Conservation (phyloP, 176 grass and related monocot genomes). For the Hyparrhenia diplandra region DNA sequence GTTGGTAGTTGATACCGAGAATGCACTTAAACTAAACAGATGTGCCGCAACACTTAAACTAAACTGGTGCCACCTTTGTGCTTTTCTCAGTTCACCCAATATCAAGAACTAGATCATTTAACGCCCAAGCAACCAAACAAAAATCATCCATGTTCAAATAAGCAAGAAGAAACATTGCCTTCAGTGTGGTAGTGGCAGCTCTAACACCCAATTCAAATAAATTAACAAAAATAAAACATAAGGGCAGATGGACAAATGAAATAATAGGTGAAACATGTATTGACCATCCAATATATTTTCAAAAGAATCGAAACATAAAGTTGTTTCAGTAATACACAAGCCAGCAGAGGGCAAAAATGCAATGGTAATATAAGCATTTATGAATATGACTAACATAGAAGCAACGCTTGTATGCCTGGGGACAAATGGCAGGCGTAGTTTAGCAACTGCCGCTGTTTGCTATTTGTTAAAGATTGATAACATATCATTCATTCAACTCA, state of each 20-base stretch:
- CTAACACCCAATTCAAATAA: conserved; percentile 2
- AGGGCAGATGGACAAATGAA: background rate
- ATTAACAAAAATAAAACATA: background rate
- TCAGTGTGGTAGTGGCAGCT: background rate
- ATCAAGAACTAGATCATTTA: background rate
- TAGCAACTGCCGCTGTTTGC: background rate
- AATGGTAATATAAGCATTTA: background rate
- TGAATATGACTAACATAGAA: background rate
- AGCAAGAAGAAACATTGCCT: background rate
- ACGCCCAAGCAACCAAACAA: background rate
- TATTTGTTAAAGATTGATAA: background rate
- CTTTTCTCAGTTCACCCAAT: background rate
- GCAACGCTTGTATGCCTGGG: conserved; percentile 4
- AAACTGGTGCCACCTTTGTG: background rate
- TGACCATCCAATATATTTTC: background rate
- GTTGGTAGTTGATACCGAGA: background rate
- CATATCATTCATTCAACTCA: conserved; percentile 3
- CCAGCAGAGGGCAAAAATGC: background rate
- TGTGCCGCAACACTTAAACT: background rate
- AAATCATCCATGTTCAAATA: conserved; percentile 10
- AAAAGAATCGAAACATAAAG: background rate
- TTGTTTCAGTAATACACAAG: background rate
- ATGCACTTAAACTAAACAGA: background rate
- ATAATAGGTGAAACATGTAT: background rate
- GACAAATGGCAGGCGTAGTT: background rate